phyloP scores from a whole-genome alignment of 176 grass and related monocot species.

The Alopecurus myosuroides region DNA sequence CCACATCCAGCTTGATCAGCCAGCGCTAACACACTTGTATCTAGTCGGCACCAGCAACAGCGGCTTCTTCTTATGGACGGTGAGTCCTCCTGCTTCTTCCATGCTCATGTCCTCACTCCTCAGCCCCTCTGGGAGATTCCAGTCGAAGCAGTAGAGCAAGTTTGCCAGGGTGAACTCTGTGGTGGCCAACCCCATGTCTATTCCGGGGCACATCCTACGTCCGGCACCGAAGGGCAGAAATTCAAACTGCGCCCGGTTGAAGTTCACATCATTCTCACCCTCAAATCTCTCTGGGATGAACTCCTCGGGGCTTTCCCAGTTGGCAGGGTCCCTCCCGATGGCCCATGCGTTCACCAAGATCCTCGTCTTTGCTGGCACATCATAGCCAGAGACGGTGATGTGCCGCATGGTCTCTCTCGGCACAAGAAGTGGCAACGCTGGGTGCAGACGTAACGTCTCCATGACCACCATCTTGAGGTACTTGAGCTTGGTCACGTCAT shows the following conservation, averaged over 20 bases:
- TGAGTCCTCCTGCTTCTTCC: neutral
- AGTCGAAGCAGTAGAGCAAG: slow-evolving; percentile 22
- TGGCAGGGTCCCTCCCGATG: no score
- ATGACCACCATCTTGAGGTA: slow-evolving; percentile 13
- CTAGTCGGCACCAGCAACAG: neutral
- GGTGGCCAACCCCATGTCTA: no score
- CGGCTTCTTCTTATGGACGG: neutral
- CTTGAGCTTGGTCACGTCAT: neutral
- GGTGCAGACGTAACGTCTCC: no score
- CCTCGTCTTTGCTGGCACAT: no score
- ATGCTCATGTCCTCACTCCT: neutral
- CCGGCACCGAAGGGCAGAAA: slow-evolving; percentile 3
- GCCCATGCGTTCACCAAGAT: no score
- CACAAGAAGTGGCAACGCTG: no score
- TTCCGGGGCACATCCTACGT: slow-evolving; percentile 14
- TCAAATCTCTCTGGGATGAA: no score
- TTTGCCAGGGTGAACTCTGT: slow-evolving; percentile 2
- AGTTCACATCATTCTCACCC: neutral
- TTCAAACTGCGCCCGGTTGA: neutral
- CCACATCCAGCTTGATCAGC: no score
- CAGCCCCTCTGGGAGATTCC: neutral
- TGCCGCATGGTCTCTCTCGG: no score
- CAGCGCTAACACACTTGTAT: neutral
- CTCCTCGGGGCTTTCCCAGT: no score
- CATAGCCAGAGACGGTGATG: no score